A percentile compares a stretch with the other conserved stretches of the same genome.
Conservation (phyloP, 495 filamentous ascomycete species). For the Aspergillus bertholletiae region DNA sequence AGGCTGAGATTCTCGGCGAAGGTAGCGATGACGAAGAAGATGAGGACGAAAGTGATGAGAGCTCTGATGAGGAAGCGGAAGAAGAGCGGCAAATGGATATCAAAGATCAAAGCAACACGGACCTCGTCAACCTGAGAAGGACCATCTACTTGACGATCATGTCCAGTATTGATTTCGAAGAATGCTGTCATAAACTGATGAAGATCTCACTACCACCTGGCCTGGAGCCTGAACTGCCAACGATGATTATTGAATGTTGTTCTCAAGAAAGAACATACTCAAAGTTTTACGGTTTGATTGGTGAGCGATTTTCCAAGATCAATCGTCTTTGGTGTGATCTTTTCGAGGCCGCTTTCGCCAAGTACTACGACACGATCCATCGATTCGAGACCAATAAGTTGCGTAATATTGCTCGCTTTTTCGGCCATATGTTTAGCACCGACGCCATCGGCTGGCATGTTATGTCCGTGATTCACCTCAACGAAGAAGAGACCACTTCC, state of each 20-base stretch:
- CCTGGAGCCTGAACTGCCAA: conserved; percentile 83
- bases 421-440: conserved; percentile 81
- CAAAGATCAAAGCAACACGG: conserved; percentile 94
- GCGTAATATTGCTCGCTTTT: conserved; percentile 92
- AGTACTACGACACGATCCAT: conserved; percentile 97
- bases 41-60: conserved; percentile 66
- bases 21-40: conserved; percentile 76
- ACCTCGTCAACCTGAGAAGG: conserved; percentile 86
- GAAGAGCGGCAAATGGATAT: conserved; percentile 80
- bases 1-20: conserved; percentile 92
- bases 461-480: conserved; percentile 77
- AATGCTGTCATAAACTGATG: conserved; percentile 93
- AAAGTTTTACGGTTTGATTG: conserved; percentile 93
- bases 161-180: conserved; percentile 91
- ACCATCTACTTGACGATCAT: conserved; percentile 98
- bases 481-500: conserved; percentile 94
- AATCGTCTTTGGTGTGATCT: conserved; percentile 92
- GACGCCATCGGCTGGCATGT: conserved; percentile 93
- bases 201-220: conserved; percentile 86
- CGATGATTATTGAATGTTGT: conserved; percentile 96
- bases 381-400: conserved; percentile 92
- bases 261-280: conserved; percentile 93
- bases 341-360: conserved; percentile 82
- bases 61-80: conserved; percentile 77
- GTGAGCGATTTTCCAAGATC: conserved; percentile 90